Evolutionary conservation across 805 yeast genomes (phyloP), one percentile per base, ranked within the genome.

Genomic region (Wickerhamomyces rabaulensis): DNA sequence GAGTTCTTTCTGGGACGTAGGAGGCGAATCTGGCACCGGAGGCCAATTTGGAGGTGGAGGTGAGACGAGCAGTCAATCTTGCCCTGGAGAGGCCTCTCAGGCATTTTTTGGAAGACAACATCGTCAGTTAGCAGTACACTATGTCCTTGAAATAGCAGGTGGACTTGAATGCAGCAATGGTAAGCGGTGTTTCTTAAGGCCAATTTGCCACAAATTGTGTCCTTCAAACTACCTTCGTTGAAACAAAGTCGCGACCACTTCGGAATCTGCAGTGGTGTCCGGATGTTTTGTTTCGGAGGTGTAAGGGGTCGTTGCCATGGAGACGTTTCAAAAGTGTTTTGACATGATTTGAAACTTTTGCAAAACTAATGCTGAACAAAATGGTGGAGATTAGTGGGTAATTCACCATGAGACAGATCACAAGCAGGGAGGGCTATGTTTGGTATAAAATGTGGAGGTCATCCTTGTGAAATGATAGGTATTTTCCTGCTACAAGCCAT

Each of bases 21-120:
- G 52, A 47, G 21, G 50, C 50, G 17, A 46, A 35, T 37, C 52
- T 43, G 9, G 35, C 16, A n/a, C 44, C 16, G 15, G 31, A 37
- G 23, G 20, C 19, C 16, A 15, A 22, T 2, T n/a, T 16, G 9
- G 9, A 17, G 19, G 15, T 39, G 29, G 42, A n/a, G 17, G 22
- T 25, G 17, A 20, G 27, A n/a, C 40, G 25, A 21, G 37, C 22
- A 8, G 20, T 9, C 36, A 41, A 10, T 25, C 37, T 41, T 17
- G 48, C 41, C 25, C 36, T 27, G 20, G 40, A 39, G 39, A 38
- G 7, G 27, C 40, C 41, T 21, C 26, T 43, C 17, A 41, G 39
- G 22, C 25, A 38, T 21, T 44, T 46, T 41, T 47, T 49, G 2
- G 50, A 46, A 20, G 45, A 42, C 16, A 46, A 39, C 49, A 49